A percentile compares a stretch with the other conserved stretches of the same genome.
Evolutionary conservation across 2,329 filamentous ascomycete genomes (phyloP).

Genomic region (Ampelomyces quisqualis): DNA sequence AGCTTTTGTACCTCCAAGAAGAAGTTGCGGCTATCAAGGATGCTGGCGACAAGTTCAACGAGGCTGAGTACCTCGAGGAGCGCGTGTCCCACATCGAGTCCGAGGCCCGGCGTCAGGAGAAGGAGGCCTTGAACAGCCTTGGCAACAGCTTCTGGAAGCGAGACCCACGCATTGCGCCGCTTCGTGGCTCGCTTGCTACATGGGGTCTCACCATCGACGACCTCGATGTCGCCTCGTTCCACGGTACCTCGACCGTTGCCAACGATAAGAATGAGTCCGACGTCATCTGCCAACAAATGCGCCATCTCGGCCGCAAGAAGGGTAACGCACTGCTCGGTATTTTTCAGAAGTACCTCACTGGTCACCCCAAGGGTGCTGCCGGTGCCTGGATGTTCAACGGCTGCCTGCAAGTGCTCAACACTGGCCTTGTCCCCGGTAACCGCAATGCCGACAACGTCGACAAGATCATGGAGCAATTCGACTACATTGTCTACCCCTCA

Average conservation of each 20-base stretch:
- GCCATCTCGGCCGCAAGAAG: constrained; percentile 91
- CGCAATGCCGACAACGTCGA: constrained; percentile 98
- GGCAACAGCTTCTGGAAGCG: constrained; percentile 99
- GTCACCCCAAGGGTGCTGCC: constrained; percentile 97
- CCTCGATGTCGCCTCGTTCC: constrained; percentile 92
- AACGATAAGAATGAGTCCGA: constrained; percentile 99
- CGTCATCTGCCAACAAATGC: constrained; percentile 93
- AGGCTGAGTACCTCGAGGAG: constrained; percentile 81
- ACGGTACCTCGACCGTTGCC: constrained; percentile 96
- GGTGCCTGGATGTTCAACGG: constrained; percentile 99
- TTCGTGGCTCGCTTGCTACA: constrained; percentile 92
- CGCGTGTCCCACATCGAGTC: constrained; percentile 83
- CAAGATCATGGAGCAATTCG: constrained; percentile 93
- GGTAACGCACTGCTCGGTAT: constrained; percentile 95
- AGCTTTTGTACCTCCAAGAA: constrained; percentile 88
- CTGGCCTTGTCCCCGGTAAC: constrained; percentile 91
- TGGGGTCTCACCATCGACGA: constrained; percentile 99
- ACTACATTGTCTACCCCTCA: constrained; percentile 96
- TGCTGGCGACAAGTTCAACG: constrained; percentile 69
- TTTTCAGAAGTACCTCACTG: constrained; percentile 99
- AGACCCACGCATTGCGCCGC: constrained; percentile 87
- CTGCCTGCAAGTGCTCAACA: constrained; percentile 91
- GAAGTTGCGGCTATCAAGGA: constrained; percentile 86
- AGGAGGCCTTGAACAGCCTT: constrained; percentile 86
- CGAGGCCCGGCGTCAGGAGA: constrained; percentile 86